phyloP scores from a whole-genome alignment of 495 filamentous ascomycete genomes.

The Penicillium herquei region DNA sequence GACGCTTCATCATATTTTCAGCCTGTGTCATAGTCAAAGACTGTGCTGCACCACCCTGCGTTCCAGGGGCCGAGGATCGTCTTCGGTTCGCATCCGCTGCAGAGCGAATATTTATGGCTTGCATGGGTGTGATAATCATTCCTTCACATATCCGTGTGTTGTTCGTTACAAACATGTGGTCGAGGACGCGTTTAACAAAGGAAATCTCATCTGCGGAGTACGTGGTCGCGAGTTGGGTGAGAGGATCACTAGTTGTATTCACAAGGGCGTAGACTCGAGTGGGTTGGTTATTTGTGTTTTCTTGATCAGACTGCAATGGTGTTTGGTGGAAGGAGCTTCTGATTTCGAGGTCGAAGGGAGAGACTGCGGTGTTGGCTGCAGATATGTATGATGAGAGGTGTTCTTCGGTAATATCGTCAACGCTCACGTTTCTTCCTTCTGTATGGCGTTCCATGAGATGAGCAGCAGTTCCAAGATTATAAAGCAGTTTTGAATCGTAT shows the following conservation, averaged over 20 bases:
- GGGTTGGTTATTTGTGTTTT: slow-evolving; percentile 15
- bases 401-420: slow-evolving; percentile 62
- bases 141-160: slow-evolving; percentile 75
- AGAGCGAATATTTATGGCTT: slow-evolving; percentile 57
- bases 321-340: slow-evolving; percentile 66
- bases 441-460: not conserved
- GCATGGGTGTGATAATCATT: slow-evolving; percentile 72
- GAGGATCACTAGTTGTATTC: slow-evolving; percentile 80
- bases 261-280: slow-evolving; percentile 68
- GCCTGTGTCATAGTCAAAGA: slow-evolving; percentile 75
- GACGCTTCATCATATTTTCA: slow-evolving; percentile 62
- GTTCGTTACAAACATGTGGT: slow-evolving; percentile 86
- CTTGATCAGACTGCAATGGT: slow-evolving; percentile 9
- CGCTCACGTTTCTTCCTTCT: slow-evolving; percentile 40
- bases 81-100: slow-evolving; percentile 30
- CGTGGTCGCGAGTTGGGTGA: slow-evolving; percentile 84
- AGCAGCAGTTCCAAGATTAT: not conserved
- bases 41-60: slow-evolving; percentile 42
- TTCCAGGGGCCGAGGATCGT: slow-evolving; percentile 36
- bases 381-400: slow-evolving; percentile 68
- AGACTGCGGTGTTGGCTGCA: slow-evolving; percentile 67
- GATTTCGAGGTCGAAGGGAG: slow-evolving; percentile 84
- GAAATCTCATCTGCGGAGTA: slow-evolving; percentile 82
- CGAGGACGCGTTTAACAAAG: slow-evolving; percentile 83
- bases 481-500: not conserved